Conservation (phyloP, 2,329 filamentous ascomycete species). For the Epichloe brachyelytri region DNA sequence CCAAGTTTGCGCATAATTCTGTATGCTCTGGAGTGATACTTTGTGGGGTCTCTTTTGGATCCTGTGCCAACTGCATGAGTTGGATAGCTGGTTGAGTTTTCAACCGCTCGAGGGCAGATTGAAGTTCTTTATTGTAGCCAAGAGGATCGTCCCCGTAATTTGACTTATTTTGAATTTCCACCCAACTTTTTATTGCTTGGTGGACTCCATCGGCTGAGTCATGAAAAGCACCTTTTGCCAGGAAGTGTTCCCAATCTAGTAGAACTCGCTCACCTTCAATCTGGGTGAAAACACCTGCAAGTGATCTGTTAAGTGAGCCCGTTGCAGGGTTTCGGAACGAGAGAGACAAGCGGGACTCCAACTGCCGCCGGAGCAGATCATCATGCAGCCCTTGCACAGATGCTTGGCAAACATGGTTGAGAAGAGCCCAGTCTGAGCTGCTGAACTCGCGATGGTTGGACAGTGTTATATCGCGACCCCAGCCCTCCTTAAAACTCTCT, state of each 20-base stretch:
- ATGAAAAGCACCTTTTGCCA: constrained; percentile 10
- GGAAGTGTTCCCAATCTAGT: constrained; percentile 22
- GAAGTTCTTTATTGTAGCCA: constrained; percentile 39
- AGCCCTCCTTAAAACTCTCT: constrained; percentile 34
- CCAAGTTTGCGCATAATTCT: constrained; percentile 23
- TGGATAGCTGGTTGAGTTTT: constrained; percentile 40
- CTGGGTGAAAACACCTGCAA: constrained; percentile 40
- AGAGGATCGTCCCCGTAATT: constrained; percentile 33
- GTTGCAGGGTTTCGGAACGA: constrained; percentile 18
- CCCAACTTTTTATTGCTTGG: constrained; percentile 32
- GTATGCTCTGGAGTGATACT: constrained; percentile 34
- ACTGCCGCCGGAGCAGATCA: constrained; percentile 27
- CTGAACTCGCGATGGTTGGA: constrained; percentile 32
- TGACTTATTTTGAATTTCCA: constrained; percentile 24
- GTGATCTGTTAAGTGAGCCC: constrained; percentile 28
- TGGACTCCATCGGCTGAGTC: constrained; percentile 17
- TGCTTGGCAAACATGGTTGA: constrained; percentile 38
- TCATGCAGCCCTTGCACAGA: constrained; percentile 43
- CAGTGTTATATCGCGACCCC: constrained; percentile 37
- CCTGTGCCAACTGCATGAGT: constrained; percentile 39
- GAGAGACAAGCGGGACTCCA: constrained; percentile 36
- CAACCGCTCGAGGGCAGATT: constrained; percentile 32
- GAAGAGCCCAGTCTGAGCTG: constrained; percentile 30
- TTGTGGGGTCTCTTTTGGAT: constrained; percentile 34
- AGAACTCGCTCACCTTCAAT: constrained; percentile 43